phyloP scores from a whole-genome alignment of 2,329 filamentous ascomycete species.

The Sarocladiaceae sp. region DNA sequence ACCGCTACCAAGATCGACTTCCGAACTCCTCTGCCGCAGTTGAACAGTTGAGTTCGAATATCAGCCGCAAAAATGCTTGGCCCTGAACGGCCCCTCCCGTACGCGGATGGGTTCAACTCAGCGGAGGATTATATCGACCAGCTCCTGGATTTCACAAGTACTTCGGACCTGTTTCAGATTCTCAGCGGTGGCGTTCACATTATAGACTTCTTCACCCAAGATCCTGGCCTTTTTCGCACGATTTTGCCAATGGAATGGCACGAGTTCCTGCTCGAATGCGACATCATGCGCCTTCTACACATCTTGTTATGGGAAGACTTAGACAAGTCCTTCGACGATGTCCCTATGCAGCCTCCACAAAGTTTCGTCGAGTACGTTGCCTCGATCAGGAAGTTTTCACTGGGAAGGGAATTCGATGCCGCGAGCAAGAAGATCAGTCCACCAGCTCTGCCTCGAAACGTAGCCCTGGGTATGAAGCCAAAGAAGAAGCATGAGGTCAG shows the following conservation, averaged over 20 bases:
- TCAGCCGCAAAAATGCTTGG: conserved; percentile 34
- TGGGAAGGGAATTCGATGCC: conserved; percentile 57
- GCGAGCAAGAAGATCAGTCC: conserved; percentile 32
- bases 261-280: conserved; percentile 65
- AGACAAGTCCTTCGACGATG: conserved; percentile 19
- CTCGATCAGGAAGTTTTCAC: conserved; percentile 63
- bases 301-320: conserved; percentile 77
- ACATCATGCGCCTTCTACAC: conserved; percentile 74
- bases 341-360: conserved; percentile 36
- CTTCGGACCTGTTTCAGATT: conserved; percentile 73
- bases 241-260: conserved; percentile 80
- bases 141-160: conserved; percentile 71
- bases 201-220: conserved; percentile 81
- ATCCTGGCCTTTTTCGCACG: conserved; percentile 72
- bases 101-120: conserved; percentile 63
- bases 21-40: too few species aligned
- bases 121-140: conserved; percentile 75
- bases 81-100: conserved; percentile 58
- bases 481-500: conserved; percentile 95
- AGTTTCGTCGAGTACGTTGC: conserved; percentile 69
- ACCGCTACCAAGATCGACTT: too few species aligned
- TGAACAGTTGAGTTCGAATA: too few species aligned
- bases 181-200: conserved; percentile 98
- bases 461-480: conserved; percentile 87
- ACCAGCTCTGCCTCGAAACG: conserved; percentile 60